These are phyloP conservation scores for Coniochaeta ligniaria DNA, from an alignment of 2,329 filamentous ascomycete species.

Conservation along the genomic window DNA sequence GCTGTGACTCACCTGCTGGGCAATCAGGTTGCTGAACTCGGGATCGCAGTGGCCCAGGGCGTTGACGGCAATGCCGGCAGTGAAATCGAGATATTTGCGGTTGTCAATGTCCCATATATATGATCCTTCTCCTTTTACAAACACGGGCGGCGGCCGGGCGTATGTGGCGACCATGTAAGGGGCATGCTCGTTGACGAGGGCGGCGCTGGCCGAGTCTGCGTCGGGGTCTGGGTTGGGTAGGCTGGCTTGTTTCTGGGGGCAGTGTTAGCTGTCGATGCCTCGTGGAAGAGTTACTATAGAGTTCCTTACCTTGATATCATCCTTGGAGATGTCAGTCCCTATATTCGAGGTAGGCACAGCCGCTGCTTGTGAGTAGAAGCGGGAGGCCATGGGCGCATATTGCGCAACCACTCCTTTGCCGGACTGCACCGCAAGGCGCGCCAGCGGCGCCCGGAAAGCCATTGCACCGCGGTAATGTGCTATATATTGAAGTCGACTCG, in stretches of 20 bases:
- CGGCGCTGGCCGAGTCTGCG: slow-evolving; percentile 64
- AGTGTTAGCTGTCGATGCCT: slow-evolving; percentile 1
- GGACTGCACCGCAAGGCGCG: slow-evolving; percentile 5
- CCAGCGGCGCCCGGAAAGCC: slow-evolving; percentile 30
- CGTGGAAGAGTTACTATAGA: not conserved
- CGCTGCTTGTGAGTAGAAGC: slow-evolving; percentile 25
- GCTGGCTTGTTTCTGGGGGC: slow-evolving; percentile 21
- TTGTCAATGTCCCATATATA: slow-evolving; percentile 90
- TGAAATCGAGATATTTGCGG: slow-evolving; percentile 86
- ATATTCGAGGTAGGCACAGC: slow-evolving; percentile 26
- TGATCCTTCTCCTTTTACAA: slow-evolving; percentile 79
- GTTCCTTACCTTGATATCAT: slow-evolving; percentile 23
- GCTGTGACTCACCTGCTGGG: slow-evolving; percentile 56
- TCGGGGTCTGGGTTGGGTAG: slow-evolving; percentile 65
- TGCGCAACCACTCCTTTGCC: slow-evolving; percentile 13
- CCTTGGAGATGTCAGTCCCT: slow-evolving; percentile 20
- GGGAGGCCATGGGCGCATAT: slow-evolving; percentile 13
- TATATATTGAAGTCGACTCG: not conserved
- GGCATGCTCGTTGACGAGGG: slow-evolving; percentile 66
- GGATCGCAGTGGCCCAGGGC: slow-evolving; percentile 84
- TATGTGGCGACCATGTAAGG: slow-evolving; percentile 97
- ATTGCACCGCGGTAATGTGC: slow-evolving; percentile 17
- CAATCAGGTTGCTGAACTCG: slow-evolving; percentile 66
- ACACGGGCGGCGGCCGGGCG: slow-evolving; percentile 80
- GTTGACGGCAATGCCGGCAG: slow-evolving; percentile 92